These are phyloP conservation scores for Kwoniella sp. DNA, from an alignment of 768 basidiomycete species.

Conservation along the genomic window DNA sequence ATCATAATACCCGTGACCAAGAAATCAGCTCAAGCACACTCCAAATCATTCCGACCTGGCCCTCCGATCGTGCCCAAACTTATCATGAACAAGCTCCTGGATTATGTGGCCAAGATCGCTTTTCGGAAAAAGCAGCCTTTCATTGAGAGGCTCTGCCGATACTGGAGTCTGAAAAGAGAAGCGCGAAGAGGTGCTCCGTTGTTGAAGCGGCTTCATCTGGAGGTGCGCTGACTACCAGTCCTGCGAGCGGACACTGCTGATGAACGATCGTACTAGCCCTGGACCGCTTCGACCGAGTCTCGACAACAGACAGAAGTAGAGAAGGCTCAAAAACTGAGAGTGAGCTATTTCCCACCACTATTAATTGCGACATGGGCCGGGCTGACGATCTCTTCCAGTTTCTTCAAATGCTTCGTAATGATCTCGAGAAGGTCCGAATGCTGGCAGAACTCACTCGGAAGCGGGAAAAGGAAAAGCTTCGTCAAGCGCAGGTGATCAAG, in stretches of 20 bases:
- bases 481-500: slow-evolving; percentile 65
- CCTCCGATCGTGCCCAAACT: slow-evolving; percentile 87
- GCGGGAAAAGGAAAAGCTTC: slow-evolving; percentile 79
- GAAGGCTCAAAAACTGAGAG: slow-evolving; percentile 77
- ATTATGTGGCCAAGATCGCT: slow-evolving; percentile 71
- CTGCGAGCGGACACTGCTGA: slow-evolving; percentile 13
- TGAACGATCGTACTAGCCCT: slow-evolving; percentile 62
- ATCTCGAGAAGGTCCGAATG: slow-evolving; percentile 72
- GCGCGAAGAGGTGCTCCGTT: slow-evolving; percentile 89
- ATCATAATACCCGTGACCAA: slow-evolving; percentile 56
- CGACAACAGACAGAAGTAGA: slow-evolving; percentile 78
- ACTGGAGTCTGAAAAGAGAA: slow-evolving; percentile 97
- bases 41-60: slow-evolving; percentile 87
- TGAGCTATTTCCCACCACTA: slow-evolving; percentile 55
- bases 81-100: slow-evolving; percentile 75
- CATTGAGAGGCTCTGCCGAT: slow-evolving; percentile 75
- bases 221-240: slow-evolving; percentile 58
- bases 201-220: slow-evolving; percentile 87
- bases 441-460: slow-evolving; percentile 70
- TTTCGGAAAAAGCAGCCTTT: slow-evolving; percentile 78
- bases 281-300: slow-evolving; percentile 75
- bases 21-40: slow-evolving; percentile 85
- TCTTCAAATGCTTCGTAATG: slow-evolving; percentile 69
- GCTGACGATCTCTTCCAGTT: slow-evolving; percentile 54
- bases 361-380: not conserved